Percentiles rank a stretch among this genome's conserved stretches.
Evolutionary conservation across 2,329 filamentous ascomycete species (phyloP).

Genomic region (Dryadomyces sulphureus): DNA sequence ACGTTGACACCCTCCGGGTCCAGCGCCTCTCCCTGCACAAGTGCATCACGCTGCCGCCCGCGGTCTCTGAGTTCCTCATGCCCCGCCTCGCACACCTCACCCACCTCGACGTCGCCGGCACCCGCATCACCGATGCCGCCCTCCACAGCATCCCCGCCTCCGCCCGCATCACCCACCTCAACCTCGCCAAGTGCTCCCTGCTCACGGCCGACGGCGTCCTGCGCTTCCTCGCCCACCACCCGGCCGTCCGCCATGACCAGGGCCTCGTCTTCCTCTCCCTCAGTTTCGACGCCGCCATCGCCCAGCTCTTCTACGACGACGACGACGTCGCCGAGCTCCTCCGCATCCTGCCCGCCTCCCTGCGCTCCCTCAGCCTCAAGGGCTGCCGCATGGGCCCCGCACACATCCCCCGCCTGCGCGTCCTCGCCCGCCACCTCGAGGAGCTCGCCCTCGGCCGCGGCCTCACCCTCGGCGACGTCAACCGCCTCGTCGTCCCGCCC

Average conservation of each 20-base stretch:
- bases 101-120: slow-evolving; percentile 68
- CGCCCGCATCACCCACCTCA: slow-evolving; percentile 61
- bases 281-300: slow-evolving; percentile 55
- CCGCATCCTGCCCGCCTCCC: slow-evolving; percentile 46
- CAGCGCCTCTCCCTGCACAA: slow-evolving; percentile 63
- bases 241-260: slow-evolving; percentile 41
- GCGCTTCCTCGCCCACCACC: slow-evolving; percentile 56
- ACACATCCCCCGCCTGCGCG: slow-evolving; percentile 49
- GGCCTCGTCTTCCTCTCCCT: slow-evolving; percentile 59
- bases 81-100: slow-evolving; percentile 57
- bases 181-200: slow-evolving; percentile 60
- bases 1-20: slow-evolving; percentile 41
- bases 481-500: slow-evolving; percentile 43
- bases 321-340: slow-evolving; percentile 52
- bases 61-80: slow-evolving; percentile 53
- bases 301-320: slow-evolving; percentile 56
- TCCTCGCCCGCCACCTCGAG: slow-evolving; percentile 57
- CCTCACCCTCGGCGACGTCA: slow-evolving; percentile 49
- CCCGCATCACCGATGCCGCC: slow-evolving; percentile 57
- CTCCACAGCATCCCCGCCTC: slow-evolving; percentile 56
- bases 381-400: slow-evolving; percentile 53
- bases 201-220: slow-evolving; percentile 53
- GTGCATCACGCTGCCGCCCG: slow-evolving; percentile 54
- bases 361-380: slow-evolving; percentile 62
- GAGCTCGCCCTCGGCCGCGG: slow-evolving; percentile 61